Conservation (phyloP, 345 rosid genomes). For the Eucalyptus tenuipes region DNA sequence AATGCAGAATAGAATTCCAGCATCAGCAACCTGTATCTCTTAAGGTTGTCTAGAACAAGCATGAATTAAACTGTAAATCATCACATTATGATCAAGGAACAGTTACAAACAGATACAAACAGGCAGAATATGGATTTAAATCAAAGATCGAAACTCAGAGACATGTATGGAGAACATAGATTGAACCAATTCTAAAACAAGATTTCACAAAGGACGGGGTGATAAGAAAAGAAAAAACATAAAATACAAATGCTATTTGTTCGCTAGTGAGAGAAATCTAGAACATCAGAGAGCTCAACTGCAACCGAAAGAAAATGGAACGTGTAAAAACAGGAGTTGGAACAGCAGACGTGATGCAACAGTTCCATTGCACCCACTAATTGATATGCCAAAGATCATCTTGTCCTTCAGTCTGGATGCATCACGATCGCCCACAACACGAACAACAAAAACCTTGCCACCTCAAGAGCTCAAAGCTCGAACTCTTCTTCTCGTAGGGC, state of each 20-base stretch:
- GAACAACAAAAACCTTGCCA: background rate
- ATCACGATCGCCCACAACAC: background rate
- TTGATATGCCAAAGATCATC: background rate
- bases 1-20: background rate
- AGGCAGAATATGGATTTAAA: background rate
- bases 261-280: background rate
- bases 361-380: background rate
- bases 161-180: background rate
- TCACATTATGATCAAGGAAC: background rate
- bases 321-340: background rate
- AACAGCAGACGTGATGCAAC: background rate
- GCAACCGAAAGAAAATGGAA: background rate
- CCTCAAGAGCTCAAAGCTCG: conserved; percentile 44
- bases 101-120: background rate
- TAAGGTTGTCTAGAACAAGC: background rate
- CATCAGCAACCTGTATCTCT: background rate
- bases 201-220: background rate
- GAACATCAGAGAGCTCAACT: background rate
- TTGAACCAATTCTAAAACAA: background rate
- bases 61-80: background rate
- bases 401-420: background rate
- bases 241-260: background rate
- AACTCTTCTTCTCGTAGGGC: conserved; percentile 80
- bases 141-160: background rate
- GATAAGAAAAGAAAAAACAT: background rate